Percentiles rank a stretch among this genome's conserved stretches.
phyloP scores from a whole-genome alignment of 179 eudicot genomes.

The Sideroxylon spinosum region DNA sequence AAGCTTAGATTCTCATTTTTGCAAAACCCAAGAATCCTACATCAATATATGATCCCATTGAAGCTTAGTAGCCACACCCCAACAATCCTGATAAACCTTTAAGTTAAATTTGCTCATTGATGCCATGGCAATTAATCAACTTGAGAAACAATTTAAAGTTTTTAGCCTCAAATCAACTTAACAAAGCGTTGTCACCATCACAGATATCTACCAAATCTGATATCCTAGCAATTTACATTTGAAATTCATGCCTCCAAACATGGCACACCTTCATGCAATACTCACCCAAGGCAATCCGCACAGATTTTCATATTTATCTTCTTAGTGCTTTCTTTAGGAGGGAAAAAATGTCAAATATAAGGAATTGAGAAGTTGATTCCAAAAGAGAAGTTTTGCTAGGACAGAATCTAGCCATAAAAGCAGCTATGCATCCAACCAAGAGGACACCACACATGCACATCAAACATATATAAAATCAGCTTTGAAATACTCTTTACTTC shows the following conservation, averaged over 20 bases:
- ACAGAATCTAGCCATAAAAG: too few species aligned
- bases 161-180: not conserved
- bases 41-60: too few species aligned
- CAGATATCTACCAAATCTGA: not conserved
- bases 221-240: not conserved
- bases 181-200: not conserved
- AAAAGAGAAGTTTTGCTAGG: not conserved
- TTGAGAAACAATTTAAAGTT: not conserved
- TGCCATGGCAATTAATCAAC: not conserved
- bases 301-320: too few species aligned
- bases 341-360: too few species aligned
- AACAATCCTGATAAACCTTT: not conserved
- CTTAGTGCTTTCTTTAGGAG: not conserved
- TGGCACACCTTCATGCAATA: not conserved
- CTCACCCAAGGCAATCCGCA: not conserved
- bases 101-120: not conserved
- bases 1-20: not conserved
- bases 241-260: not conserved
- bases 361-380: not conserved
- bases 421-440: too few species aligned
- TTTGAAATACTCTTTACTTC: too few species aligned
- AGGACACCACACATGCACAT: too few species aligned
- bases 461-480: too few species aligned
- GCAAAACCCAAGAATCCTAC: too few species aligned
- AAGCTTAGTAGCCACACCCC: not conserved